A percentile compares a stretch with the other conserved stretches of the same genome.
phyloP scores from a whole-genome alignment of 257 asterid species.

The Hygrophila difformis region DNA sequence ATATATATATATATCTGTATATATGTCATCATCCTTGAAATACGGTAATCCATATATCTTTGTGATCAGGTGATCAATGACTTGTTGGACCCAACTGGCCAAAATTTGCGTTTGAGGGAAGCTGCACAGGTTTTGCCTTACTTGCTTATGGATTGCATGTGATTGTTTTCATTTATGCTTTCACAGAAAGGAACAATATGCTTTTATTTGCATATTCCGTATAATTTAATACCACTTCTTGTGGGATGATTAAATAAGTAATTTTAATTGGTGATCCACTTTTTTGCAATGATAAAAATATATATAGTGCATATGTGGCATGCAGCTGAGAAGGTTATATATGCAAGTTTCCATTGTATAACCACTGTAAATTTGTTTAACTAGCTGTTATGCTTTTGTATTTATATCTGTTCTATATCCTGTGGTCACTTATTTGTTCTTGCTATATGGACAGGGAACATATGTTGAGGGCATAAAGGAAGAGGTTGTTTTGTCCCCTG shows the following conservation, averaged over 20 bases:
- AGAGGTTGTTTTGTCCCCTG: constrained; percentile 98
- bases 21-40: neutral
- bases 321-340: too few species aligned
- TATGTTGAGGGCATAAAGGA: constrained; percentile 99
- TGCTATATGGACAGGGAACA: constrained; percentile 61
- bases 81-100: constrained; percentile 97
- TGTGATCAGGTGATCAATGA: constrained; percentile 81
- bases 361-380: too few species aligned
- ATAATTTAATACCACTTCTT: too few species aligned
- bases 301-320: neutral
- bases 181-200: constrained; percentile 2
- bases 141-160: constrained; percentile 8
- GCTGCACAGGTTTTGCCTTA: constrained; percentile 70
- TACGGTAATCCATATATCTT: constrained; percentile 4
- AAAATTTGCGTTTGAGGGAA: constrained; percentile 93
- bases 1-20: neutral
- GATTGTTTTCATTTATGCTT: constrained; percentile 10
- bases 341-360: too few species aligned
- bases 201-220: constrained; percentile 3
- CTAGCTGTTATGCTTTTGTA: neutral
- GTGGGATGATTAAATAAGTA: constrained; percentile 1
- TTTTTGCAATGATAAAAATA: too few species aligned
- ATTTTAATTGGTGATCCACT: too few species aligned
- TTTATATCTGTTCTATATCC: constrained; percentile 7
- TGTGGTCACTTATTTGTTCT: constrained; percentile 17